phyloP scores from a whole-genome alignment of 1,284 basidiomycete genomes.

The Omphalotus olearius region DNA sequence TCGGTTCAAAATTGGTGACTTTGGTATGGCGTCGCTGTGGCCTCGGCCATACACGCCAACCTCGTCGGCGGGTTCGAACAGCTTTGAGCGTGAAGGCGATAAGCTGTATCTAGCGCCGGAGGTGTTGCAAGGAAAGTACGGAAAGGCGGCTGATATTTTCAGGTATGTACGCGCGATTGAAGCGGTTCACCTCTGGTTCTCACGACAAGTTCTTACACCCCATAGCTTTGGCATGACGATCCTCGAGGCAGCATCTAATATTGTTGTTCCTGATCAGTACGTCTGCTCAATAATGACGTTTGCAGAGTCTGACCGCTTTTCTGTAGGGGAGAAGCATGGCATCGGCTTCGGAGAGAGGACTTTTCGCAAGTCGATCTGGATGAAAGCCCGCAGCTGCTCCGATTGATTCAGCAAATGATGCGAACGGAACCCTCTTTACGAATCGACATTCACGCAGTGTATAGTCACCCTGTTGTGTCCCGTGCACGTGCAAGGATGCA shows the following conservation, averaged over 20 bases:
- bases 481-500: conserved; percentile 69
- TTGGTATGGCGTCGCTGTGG: conserved; percentile 93
- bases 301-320: conserved; percentile 23
- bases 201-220: conserved; percentile 28
- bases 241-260: conserved; percentile 93
- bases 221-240: conserved; percentile 90
- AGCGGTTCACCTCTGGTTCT: conserved; percentile 29
- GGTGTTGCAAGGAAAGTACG: conserved; percentile 87
- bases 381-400: conserved; percentile 70
- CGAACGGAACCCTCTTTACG: conserved; percentile 62
- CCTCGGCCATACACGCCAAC: conserved; percentile 48
- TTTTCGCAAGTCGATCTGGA: conserved; percentile 84
- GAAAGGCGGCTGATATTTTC: conserved; percentile 95
- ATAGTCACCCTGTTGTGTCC: conserved; percentile 63
- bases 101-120: conserved; percentile 98
- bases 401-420: conserved; percentile 79
- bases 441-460: conserved; percentile 57
- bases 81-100: conserved; percentile 93
- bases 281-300: conserved; percentile 29
- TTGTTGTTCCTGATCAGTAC: conserved; percentile 95
- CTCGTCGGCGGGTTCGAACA: conserved; percentile 27
- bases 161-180: conserved; percentile 54
- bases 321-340: conserved; percentile 85
- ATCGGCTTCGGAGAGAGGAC: conserved; percentile 88
- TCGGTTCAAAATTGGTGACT: conserved; percentile 96